Evolutionary conservation across 1,139 yeast genomes (phyloP).

Genomic region (Sugiyamaella xylanicola): DNA sequence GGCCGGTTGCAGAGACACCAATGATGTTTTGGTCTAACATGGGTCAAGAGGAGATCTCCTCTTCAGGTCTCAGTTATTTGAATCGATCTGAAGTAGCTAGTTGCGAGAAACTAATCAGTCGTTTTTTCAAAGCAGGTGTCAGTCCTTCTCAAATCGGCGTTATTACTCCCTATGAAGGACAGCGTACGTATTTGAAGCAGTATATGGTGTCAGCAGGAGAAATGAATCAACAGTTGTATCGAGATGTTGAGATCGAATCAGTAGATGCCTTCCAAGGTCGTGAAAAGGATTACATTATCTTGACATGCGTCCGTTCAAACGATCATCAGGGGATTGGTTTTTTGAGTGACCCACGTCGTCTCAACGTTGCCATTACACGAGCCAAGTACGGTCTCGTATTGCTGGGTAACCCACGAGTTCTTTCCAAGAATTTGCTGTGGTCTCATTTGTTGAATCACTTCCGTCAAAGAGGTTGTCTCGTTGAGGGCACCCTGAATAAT

Average conservation of each 20-base stretch:
- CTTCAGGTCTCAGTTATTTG: conserved; percentile 79
- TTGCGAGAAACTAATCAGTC: conserved; percentile 77
- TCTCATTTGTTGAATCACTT: conserved; percentile 73
- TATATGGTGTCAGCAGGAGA: conserved; percentile 77
- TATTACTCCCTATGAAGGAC: conserved; percentile 94
- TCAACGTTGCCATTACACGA: conserved; percentile 90
- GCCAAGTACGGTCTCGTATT: conserved; percentile 84
- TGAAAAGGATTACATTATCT: conserved; percentile 85
- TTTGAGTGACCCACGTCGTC: conserved; percentile 83
- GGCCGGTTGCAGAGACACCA: conserved; percentile 83
- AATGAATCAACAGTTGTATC: conserved; percentile 61
- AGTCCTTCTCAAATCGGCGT: conserved; percentile 84
- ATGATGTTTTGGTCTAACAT: conserved; percentile 96
- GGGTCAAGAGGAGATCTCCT: conserved; percentile 86
- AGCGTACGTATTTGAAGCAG: conserved; percentile 77
- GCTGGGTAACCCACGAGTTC: conserved; percentile 81
- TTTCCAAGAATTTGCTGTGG: conserved; percentile 77
- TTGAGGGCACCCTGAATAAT: conserved; percentile 87
- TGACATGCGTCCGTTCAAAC: conserved; percentile 91
- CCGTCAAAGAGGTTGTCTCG: conserved; percentile 83
- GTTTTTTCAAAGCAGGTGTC: conserved; percentile 78
- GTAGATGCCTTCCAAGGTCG: conserved; percentile 98
- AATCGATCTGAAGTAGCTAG: conserved; percentile 92
- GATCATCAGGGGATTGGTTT: conserved; percentile 84
- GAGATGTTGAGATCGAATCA: conserved; percentile 81